Conservation (phyloP, 2,329 filamentous ascomycete species). For the Cercospora citrullina region DNA sequence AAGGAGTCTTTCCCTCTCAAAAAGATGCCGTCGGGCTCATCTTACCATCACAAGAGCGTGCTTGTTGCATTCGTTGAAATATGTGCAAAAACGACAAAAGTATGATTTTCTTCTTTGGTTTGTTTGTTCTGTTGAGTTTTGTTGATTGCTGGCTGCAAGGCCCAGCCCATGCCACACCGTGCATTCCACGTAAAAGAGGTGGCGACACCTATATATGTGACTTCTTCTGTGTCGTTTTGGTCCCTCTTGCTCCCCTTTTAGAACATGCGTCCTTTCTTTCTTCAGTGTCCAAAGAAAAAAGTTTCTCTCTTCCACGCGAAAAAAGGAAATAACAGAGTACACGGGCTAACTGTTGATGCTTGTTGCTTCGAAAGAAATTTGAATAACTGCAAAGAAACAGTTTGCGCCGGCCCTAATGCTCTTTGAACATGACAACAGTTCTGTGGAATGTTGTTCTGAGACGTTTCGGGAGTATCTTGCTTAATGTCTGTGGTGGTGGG, state of each 20-base stretch:
- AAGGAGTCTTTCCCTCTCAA: neutral
- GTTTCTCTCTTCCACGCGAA: neutral
- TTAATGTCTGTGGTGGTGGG: conserved; percentile 27
- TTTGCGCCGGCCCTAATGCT: conserved; percentile 16
- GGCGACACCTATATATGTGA: neutral
- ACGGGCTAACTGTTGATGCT: neutral
- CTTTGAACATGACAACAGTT: conserved; percentile 10
- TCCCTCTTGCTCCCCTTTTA: neutral
- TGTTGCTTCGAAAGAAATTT: neutral
- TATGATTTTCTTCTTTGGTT: neutral
- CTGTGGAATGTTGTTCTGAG: neutral
- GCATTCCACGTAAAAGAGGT: neutral
- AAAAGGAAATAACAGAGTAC: neutral
- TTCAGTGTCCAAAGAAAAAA: neutral
- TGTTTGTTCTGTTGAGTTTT: neutral
- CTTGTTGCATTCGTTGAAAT: conserved; percentile 14
- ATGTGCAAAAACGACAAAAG: neutral
- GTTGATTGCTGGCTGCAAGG: neutral
- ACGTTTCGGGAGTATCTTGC: conserved; percentile 7
- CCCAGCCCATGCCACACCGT: neutral
- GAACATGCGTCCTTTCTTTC: neutral
- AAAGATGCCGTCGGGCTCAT: conserved; percentile 23
- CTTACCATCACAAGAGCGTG: conserved; percentile 21
- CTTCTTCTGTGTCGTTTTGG: neutral
- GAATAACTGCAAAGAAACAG: conserved; percentile 10